Evolutionary conservation across 164 flowering plant species (phyloP), one percentile per base, ranked within the genome.

Genomic region (Magnolia officinalis): DNA sequence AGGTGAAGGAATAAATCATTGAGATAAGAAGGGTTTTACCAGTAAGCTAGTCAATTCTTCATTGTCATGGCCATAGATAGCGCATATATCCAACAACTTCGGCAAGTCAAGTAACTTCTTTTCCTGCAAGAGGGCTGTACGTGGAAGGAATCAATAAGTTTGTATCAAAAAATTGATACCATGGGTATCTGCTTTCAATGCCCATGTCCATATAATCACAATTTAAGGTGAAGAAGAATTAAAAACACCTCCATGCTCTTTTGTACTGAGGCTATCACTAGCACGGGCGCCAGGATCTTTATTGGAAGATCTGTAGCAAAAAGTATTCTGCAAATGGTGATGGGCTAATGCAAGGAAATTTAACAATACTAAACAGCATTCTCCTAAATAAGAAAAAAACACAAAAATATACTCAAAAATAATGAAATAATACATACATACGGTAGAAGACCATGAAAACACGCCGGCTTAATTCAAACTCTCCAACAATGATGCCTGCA

Each of bases 401-500:
- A 75, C 58, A 6, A 64, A 75, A 55, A 68, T 29, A 31, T 20
- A 70, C 10, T 31, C 14, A 69, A 23, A 31, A 14, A 61, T n/a
- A 1, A 61, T 21, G 72, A 72, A 63, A 23, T 51, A 76, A 59
- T 55, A 84, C 97, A 84, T 81, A 94, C 99, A 96, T 84, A 77
- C 98, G 94, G 84, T 92, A 96, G 64, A 96, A 83, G 55, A 89
- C 79, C 97, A 96, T 90, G 80, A 94, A 93, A 67, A 94, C 95
- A 72, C 95, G 98, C 26, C 95, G 93, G 78, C 89, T 87, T 72
- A 96, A 77, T 73, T 92, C 98, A 63, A 80, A 66, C 84, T 96
- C 99, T 71, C 98, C 98, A 81, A 96, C 93, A 84, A 96, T 89
- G 23, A 94, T 86, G 19, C 99, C 99, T 45, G 99, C 98, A 75